Percentiles rank a stretch among this genome's conserved stretches.
phyloP scores from a whole-genome alignment of 169 alveolate species.

The Theileria luwenshuni region DNA sequence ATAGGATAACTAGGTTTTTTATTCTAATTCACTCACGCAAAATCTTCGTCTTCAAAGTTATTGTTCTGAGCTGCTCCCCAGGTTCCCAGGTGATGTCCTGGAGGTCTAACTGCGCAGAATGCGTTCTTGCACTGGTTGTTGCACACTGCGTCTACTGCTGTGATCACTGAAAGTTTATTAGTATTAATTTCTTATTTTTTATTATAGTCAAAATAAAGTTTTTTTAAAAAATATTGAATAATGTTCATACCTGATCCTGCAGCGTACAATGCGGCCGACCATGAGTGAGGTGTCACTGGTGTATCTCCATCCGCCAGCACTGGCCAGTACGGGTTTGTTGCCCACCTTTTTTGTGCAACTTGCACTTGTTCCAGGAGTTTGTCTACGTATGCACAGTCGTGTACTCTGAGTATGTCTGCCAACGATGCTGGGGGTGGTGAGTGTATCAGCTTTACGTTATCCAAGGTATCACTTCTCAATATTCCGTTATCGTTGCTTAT shows the following conservation, averaged over 20 bases:
- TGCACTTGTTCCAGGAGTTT: conserved; percentile 72
- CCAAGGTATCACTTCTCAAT: conserved; percentile 78
- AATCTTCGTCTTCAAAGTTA: conserved; percentile 75
- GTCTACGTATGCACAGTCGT: conserved; percentile 89
- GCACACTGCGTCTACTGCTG: conserved; percentile 91
- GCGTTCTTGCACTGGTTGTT: conserved; percentile 81
- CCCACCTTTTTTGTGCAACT: conserved; percentile 66
- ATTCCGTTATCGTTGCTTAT: conserved; percentile 83
- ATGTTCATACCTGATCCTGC: conserved; percentile 79
- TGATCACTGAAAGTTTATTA: conserved; percentile 73
- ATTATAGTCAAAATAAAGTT: no score
- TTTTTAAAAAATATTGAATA: no score
- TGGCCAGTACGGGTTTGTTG: conserved; percentile 69
- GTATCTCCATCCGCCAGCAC: conserved; percentile 88
- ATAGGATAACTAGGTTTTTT: not conserved
- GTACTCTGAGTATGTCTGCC: conserved; percentile 94
- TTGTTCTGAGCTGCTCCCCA: conserved; percentile 91
- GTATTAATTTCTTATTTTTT: no score
- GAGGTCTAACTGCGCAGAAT: conserved; percentile 95
- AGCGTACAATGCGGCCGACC: conserved; percentile 89
- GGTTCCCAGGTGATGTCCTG: conserved; percentile 98
- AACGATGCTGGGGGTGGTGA: conserved; percentile 83
- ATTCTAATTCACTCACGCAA: conserved; percentile 52
- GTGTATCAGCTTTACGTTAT: conserved; percentile 75
- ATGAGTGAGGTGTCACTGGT: conserved; percentile 86